phyloP scores from a whole-genome alignment of 2,329 filamentous ascomycete genomes.

The Colletotrichum sp. region DNA sequence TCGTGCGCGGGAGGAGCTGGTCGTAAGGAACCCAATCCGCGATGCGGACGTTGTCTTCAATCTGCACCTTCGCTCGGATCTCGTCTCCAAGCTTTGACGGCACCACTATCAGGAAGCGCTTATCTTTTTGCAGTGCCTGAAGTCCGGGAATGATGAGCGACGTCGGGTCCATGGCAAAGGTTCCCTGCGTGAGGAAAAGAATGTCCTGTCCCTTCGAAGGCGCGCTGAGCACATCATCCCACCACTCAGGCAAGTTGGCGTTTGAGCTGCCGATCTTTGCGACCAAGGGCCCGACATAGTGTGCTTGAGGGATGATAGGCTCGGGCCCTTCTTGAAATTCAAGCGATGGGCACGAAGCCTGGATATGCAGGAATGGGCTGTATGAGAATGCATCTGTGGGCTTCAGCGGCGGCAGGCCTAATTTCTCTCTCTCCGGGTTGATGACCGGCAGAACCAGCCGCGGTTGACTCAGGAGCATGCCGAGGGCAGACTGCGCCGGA shows the following conservation, averaged over 20 bases:
- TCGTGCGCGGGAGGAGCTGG: constrained; percentile 35
- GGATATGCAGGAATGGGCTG: constrained; percentile 42
- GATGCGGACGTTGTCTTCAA: constrained; percentile 31
- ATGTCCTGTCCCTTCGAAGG: constrained; percentile 31
- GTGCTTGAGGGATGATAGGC: constrained; percentile 21
- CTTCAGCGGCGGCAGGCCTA: constrained; percentile 33
- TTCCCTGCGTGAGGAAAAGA: constrained; percentile 38
- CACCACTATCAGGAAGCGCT: constrained; percentile 35
- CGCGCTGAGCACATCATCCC: constrained; percentile 33
- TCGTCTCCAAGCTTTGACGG: constrained; percentile 33
- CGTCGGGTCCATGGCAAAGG: constrained; percentile 38
- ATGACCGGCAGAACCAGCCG: constrained; percentile 31
- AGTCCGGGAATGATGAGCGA: constrained; percentile 42
- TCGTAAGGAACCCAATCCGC: constrained; percentile 41
- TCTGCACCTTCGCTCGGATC: constrained; percentile 27
- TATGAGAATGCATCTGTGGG: constrained; percentile 37
- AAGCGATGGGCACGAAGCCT: constrained; percentile 37
- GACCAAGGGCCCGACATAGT: constrained; percentile 40
- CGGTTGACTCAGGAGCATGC: constrained; percentile 32
- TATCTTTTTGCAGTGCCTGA: constrained; percentile 32
- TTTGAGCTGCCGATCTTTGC: constrained; percentile 19
- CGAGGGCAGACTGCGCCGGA: constrained; percentile 27
- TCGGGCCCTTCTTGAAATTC: constrained; percentile 35
- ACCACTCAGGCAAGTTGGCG: constrained; percentile 33
- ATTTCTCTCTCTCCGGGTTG: constrained; percentile 32